These are phyloP conservation scores for Penicillium sp. DNA, from an alignment of 2,329 filamentous ascomycete species.

Conservation along the genomic window DNA sequence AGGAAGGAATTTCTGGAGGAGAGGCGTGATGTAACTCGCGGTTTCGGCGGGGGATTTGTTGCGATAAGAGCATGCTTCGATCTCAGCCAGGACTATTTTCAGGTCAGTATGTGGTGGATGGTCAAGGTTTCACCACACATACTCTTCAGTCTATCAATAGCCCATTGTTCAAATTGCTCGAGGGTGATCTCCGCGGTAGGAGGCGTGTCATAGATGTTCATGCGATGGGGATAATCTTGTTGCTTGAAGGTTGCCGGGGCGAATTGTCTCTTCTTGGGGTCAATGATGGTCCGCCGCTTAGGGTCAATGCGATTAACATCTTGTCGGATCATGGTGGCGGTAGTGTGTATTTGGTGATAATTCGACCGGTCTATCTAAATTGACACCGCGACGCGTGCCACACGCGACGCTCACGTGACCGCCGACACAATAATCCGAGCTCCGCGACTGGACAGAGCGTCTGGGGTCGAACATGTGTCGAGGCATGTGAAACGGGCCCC, in stretches of 20 bases:
- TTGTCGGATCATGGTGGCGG: slow-evolving; percentile 45
- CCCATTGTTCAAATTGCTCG: slow-evolving; percentile 98
- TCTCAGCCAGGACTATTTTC: slow-evolving; percentile 42
- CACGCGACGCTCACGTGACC: slow-evolving; percentile 17
- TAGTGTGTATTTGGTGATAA: not conserved
- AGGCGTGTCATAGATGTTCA: slow-evolving; percentile 88
- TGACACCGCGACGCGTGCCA: slow-evolving; percentile 26
- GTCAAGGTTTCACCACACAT: slow-evolving; percentile 22
- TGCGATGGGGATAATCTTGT: slow-evolving; percentile 76
- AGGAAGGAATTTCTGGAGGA: slow-evolving; percentile 84
- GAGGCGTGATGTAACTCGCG: slow-evolving; percentile 75
- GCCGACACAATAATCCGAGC: not conserved
- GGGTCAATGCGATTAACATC: slow-evolving; percentile 50
- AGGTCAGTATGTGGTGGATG: slow-evolving; percentile 1
- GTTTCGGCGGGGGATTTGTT: slow-evolving; percentile 86
- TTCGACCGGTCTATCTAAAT: slow-evolving; percentile 6
- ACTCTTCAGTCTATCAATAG: slow-evolving; percentile 86
- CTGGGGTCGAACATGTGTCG: not conserved
- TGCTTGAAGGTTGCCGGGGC: slow-evolving; percentile 74
- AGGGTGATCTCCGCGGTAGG: slow-evolving; percentile 93
- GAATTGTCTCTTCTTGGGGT: slow-evolving; percentile 86
- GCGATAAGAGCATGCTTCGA: slow-evolving; percentile 94
- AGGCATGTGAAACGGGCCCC: slow-evolving; percentile 15
- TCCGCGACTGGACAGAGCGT: not conserved
- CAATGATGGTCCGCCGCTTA: slow-evolving; percentile 75